Percentiles rank a stretch among this genome's conserved stretches.
Conservation (phyloP, 306 rosid species). For the Crataegus laevigata region DNA sequence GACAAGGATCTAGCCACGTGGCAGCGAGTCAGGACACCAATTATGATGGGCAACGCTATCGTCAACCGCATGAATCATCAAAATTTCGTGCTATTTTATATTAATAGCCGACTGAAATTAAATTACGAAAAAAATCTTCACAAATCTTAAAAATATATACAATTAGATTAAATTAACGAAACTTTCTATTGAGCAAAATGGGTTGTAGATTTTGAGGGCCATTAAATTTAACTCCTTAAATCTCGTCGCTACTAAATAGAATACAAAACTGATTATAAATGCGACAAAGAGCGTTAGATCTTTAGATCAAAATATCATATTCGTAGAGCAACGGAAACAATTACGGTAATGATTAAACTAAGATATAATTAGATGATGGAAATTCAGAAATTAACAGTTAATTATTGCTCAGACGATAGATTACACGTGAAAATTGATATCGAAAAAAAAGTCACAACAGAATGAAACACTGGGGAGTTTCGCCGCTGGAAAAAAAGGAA, state of each 20-base stretch:
- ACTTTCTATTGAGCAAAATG: no score
- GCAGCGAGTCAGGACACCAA: not conserved
- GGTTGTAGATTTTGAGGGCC: no score
- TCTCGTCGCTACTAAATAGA: no score
- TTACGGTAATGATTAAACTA: not conserved
- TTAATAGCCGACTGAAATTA: no score
- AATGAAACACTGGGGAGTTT: not conserved
- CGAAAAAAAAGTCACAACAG: slow-evolving; percentile 14
- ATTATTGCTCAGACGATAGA: not conserved
- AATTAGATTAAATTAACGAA: no score
- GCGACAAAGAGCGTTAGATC: no score
- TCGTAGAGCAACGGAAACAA: no score
- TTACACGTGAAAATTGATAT: slow-evolving; percentile 4
- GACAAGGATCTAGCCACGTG: not conserved
- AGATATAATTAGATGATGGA: not conserved
- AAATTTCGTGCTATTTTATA: not conserved
- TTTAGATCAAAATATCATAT: no score
- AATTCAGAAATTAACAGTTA: not conserved
- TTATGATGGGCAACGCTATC: not conserved
- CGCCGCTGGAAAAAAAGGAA: slow-evolving; percentile 29
- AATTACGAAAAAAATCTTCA: no score
- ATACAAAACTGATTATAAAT: no score
- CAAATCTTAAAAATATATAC: no score
- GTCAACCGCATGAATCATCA: not conserved
- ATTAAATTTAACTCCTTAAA: no score